Evolutionary conservation across 352 stramenopile genomes (phyloP), one percentile per base, ranked within the genome.

Genomic region (Phytophthora sp.): DNA sequence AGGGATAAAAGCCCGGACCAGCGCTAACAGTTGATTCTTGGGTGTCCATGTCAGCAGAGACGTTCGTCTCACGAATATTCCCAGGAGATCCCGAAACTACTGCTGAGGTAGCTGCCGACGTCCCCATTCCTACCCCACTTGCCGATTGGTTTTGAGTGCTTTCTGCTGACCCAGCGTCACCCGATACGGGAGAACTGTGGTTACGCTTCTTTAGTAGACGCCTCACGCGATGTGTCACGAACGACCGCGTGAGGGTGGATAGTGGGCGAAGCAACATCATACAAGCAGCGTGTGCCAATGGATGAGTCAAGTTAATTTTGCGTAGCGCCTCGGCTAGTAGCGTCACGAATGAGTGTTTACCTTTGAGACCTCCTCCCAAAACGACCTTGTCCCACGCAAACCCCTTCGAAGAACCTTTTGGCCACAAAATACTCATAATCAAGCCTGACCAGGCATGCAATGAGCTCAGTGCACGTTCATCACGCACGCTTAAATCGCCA

Each of bases 401-500:
- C 16, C 80, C 77, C 46, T 95, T 95, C 15, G 79, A 80, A 13
- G 82, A 81, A 2, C 84, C 86, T 38, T 88, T 87, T 4, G 88
- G 88, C 88, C 88, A 96, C 49, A 95, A 73, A 36, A 96, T 90
- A 53, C 85, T 94, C 86, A 95, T 94, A 30, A 94, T 90, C 30
- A 96, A 64, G 12, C 84, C 85, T 4, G 80, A 83, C 88, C 88
- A 96, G 3, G 86, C 88, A 52, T 96, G 86, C 30, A 96, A 60
- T n/a, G 71, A 80, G 59, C 82, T 94, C 30, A 96, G 31, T 11
- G 87, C 80, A n/a, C 52, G 49, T 53, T 93, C 84, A 46, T 95
- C 85, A 12, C 71, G 65, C n/a, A 95, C 79, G 39, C 52, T 77
- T 7, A 86, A 59, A 58, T 80, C 73, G 16, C 33, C 58, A 18